Percentiles rank a stretch among this genome's conserved stretches.
Evolutionary conservation across 768 basidiomycete species (phyloP).

Genomic region (Trametes meyenii): DNA sequence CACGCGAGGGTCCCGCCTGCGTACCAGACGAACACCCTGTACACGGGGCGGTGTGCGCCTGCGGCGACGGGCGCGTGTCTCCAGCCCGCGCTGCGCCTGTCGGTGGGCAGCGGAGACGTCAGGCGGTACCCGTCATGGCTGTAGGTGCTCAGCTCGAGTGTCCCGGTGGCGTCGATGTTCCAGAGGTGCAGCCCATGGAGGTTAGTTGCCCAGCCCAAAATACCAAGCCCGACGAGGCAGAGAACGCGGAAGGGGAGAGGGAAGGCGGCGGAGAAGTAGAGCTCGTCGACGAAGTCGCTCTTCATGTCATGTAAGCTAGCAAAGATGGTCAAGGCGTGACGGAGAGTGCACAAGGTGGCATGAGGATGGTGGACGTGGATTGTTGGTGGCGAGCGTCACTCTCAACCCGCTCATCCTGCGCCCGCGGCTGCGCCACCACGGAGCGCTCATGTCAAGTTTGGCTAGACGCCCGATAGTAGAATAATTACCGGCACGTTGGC

Average conservation of each 20-base stretch:
- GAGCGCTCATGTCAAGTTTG: background rate
- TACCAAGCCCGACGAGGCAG: constrained; percentile 73
- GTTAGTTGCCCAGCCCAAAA: constrained; percentile 92
- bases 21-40: constrained; percentile 68
- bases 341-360: constrained; percentile 2
- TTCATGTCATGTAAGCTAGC: constrained; percentile 33
- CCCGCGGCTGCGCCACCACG: constrained; percentile 4
- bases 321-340: constrained; percentile 7
- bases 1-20: constrained; percentile 59
- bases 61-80: constrained; percentile 43
- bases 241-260: constrained; percentile 94
- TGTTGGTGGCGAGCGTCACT: constrained; percentile 12
- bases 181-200: constrained; percentile 78
- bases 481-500: too few species aligned
- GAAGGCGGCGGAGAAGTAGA: constrained; percentile 58
- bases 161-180: constrained; percentile 72
- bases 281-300: constrained; percentile 39
- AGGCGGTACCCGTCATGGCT: constrained; percentile 18
- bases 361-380: constrained; percentile 13
- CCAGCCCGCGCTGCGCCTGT: constrained; percentile 30
- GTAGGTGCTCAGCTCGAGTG: constrained; percentile 57
- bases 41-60: constrained; percentile 59
- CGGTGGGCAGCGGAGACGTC: constrained; percentile 31
- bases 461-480: background rate
- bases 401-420: background rate